These are phyloP conservation scores for Gelatoporia subvermispora DNA, from an alignment of 768 basidiomycete genomes.

Conservation along the genomic window DNA sequence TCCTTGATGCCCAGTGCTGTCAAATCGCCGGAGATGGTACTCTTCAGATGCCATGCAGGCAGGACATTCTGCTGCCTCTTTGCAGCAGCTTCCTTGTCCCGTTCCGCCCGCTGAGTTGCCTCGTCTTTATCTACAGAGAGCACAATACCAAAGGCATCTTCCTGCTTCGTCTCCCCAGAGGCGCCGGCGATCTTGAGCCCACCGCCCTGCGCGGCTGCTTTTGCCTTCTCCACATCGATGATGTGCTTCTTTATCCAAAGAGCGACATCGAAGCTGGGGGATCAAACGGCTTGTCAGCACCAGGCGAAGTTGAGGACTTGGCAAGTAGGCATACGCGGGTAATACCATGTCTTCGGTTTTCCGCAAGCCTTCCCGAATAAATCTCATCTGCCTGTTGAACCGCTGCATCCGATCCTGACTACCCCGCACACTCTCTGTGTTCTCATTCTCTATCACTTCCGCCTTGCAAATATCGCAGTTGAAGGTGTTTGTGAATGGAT, in stretches of 20 bases:
- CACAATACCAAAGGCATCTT: constrained; percentile 81
- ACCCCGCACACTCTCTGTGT: constrained; percentile 76
- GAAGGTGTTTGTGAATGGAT: constrained; percentile 59
- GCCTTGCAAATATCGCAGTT: constrained; percentile 85
- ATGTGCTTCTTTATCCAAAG: constrained; percentile 77
- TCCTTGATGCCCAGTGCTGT: constrained; percentile 83
- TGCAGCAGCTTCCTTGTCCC: constrained; percentile 76
- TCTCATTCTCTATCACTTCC: constrained; percentile 89
- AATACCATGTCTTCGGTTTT: constrained; percentile 85
- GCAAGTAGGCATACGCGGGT: constrained; percentile 56
- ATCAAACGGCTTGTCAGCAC: not conserved
- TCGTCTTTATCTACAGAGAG: constrained; percentile 89
- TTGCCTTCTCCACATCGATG: constrained; percentile 49
- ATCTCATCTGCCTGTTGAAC: constrained; percentile 88
- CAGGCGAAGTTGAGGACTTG: not conserved
- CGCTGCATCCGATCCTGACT: constrained; percentile 95
- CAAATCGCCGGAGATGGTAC: constrained; percentile 89
- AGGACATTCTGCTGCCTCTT: constrained; percentile 89
- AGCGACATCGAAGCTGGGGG: constrained; percentile 70
- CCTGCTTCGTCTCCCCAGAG: constrained; percentile 48
- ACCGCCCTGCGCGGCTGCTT: constrained; percentile 40
- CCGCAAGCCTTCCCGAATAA: constrained; percentile 81
- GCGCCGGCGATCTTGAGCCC: constrained; percentile 75
- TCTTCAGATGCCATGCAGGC: constrained; percentile 93
- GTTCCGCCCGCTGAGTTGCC: constrained; percentile 62